Percentiles rank a stretch among this genome's conserved stretches.
phyloP scores from a whole-genome alignment of 2,329 filamentous ascomycete genomes.

The Phoma sp. region DNA sequence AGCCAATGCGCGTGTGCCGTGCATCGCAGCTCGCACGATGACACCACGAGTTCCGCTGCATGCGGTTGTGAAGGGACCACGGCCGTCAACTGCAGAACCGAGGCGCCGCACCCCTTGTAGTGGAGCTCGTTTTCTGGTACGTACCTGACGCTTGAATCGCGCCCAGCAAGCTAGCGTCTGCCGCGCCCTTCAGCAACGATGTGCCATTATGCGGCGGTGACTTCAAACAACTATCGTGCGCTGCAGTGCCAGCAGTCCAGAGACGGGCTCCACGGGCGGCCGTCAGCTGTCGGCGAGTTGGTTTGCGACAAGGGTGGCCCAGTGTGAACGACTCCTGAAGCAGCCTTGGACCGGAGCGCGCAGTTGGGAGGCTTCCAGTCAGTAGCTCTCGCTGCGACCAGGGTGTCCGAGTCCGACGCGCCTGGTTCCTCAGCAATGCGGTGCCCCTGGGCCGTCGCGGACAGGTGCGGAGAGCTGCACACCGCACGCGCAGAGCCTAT shows the following conservation, averaged over 20 bases:
- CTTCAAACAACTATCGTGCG: constrained; percentile 27
- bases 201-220: constrained; percentile 34
- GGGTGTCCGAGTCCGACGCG: constrained; percentile 16
- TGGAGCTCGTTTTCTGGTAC: constrained; percentile 18
- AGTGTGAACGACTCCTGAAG: constrained; percentile 32
- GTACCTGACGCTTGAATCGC: constrained; percentile 20
- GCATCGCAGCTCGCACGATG: constrained; percentile 3
- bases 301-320: constrained; percentile 30
- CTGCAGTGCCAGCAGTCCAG: constrained; percentile 11
- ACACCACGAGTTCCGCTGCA: constrained; percentile 15
- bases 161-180: constrained; percentile 15
- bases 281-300: constrained; percentile 28
- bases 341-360: constrained; percentile 7
- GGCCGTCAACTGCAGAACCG: constrained; percentile 5
- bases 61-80: constrained; percentile 3
- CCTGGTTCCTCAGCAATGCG: constrained; percentile 11
- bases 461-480: constrained; percentile 6
- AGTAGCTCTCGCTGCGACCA: constrained; percentile 9
- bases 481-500: constrained; percentile 12
- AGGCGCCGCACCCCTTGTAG: constrained; percentile 3
- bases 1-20: constrained; percentile 4
- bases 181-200: constrained; percentile 33
- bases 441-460: constrained; percentile 14
- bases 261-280: constrained; percentile 4
- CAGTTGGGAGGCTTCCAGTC: constrained; percentile 24